Evolutionary conservation across 805 yeast species (phyloP), one percentile per base, ranked within the genome.

Genomic region (Myxozyma neglecta): DNA sequence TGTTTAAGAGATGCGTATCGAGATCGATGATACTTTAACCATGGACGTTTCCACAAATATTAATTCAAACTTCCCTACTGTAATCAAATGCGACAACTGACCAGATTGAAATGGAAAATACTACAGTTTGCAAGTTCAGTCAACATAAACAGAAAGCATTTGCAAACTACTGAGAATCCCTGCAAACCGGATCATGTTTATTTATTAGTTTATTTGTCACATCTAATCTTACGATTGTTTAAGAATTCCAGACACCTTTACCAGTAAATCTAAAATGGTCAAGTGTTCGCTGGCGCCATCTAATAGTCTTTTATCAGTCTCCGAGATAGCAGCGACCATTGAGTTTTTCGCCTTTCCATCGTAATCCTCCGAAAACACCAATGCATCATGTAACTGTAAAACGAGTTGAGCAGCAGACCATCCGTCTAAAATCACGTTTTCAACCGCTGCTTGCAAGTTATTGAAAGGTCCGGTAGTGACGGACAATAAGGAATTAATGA

Each of bases 221-320:
- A 24, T 24, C 29, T 24, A 24, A 24, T 24, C 29, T 24, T 24
- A 24, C 29, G 29, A 24, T 24, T 34, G 20, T 36, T 35, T 39
- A 24, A 56, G 37, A 40, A 50, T 47, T 11, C 54, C 54, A 20
- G 60, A 35, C 10, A 64, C 39, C 37, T 49, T 56, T 16, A 64
- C 63, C 13, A 60, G 18, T n/a, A 64, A 43, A 68, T 89, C 88
- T 67, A 93, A 79, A 24, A 94, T 70, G 69, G 89, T 96, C 35
- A 93, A 76, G 61, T 88, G 90, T 72, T 93, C 99, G 70, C 91
- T 96, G 3, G 96, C 84, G 14, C 99, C 99, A 70, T 85, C 90
- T 57, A 85, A 81, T 57, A 93, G 77, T 56, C 85, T 81, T 53
- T 83, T 81, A 73, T 93, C 98, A 0, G 90, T 81, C 47, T 85